Evolutionary conservation across 371 early-diverging fungal genomes (phyloP).

Genomic region (Conidiobolus incongruus): DNA sequence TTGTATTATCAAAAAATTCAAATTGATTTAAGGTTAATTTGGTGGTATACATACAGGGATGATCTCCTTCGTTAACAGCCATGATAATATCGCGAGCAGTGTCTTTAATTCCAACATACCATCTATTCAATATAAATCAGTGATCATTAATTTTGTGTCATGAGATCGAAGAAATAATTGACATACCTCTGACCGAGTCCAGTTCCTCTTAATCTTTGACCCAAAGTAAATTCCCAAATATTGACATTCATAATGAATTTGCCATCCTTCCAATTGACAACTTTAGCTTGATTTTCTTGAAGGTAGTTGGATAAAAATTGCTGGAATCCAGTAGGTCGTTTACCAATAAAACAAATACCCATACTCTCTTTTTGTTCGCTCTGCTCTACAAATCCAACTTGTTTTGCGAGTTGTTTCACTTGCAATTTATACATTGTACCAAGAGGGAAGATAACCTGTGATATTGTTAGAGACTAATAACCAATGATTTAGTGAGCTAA

Average conservation of each 20-base stretch:
- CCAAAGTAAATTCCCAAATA: background rate
- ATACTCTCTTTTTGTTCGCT: conserved; percentile 70
- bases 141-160: background rate
- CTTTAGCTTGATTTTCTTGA: background rate
- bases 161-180: background rate
- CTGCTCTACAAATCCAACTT: conserved; percentile 18
- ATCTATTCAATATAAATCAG: background rate
- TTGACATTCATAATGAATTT: background rate
- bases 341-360: conserved; percentile 93
- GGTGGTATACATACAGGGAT: no score
- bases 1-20: no score
- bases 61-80: background rate
- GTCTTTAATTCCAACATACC: background rate
- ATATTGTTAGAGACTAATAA: background rate
- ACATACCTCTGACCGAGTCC: background rate
- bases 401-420: conserved; percentile 43
- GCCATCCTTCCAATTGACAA: background rate
- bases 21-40: no score
- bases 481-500: background rate
- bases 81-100: background rate
- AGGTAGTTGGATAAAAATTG: background rate
- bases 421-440: conserved; percentile 44
- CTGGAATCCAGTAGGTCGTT: conserved; percentile 8
- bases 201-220: background rate
- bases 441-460: conserved; percentile 58